phyloP scores from a whole-genome alignment of 352 stramenopile genomes.

The Phytophthora lateralis region DNA sequence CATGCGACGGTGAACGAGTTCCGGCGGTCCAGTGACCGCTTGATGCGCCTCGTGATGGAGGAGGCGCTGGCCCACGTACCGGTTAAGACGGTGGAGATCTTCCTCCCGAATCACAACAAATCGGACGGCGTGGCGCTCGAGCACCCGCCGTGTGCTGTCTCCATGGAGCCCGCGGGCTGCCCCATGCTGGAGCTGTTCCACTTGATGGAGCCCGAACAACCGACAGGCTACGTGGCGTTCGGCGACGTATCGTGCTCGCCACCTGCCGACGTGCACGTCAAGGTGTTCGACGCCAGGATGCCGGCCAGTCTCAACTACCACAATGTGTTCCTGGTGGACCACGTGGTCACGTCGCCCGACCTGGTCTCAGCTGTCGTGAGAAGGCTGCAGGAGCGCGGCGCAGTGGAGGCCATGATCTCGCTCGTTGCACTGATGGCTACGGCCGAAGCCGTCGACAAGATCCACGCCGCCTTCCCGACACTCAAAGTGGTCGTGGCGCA shows the following conservation, averaged over 20 bases:
- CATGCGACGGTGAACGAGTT: slow-evolving; percentile 42
- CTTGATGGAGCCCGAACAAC: slow-evolving; percentile 40
- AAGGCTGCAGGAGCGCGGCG: slow-evolving; percentile 39
- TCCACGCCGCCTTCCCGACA: slow-evolving; percentile 40
- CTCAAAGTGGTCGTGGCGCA: slow-evolving; percentile 44
- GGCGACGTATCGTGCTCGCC: slow-evolving; percentile 15
- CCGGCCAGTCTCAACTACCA: slow-evolving; percentile 42
- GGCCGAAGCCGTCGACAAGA: slow-evolving; percentile 36
- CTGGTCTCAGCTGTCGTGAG: slow-evolving; percentile 42
- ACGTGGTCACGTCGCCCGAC: slow-evolving; percentile 38
- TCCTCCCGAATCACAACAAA: slow-evolving; percentile 30
- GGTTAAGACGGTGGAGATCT: slow-evolving; percentile 38
- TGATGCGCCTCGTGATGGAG: slow-evolving; percentile 63
- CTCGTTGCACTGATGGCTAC: slow-evolving; percentile 51
- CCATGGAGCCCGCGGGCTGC: slow-evolving; percentile 28
- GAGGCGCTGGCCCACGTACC: slow-evolving; percentile 51
- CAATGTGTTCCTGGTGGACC: slow-evolving; percentile 59
- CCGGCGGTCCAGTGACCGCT: slow-evolving; percentile 40
- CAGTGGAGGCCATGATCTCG: slow-evolving; percentile 48
- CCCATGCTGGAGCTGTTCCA: slow-evolving; percentile 45
- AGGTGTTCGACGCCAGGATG: slow-evolving; percentile 21
- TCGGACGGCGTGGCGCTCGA: slow-evolving; percentile 41
- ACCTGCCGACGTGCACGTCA: slow-evolving; percentile 19
- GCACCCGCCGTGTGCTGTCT: slow-evolving; percentile 44
- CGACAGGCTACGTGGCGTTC: slow-evolving; percentile 32